Base-by-base conservation (phyloP, 108 stramenopile species). In the Cyclotella atomus region DNA sequence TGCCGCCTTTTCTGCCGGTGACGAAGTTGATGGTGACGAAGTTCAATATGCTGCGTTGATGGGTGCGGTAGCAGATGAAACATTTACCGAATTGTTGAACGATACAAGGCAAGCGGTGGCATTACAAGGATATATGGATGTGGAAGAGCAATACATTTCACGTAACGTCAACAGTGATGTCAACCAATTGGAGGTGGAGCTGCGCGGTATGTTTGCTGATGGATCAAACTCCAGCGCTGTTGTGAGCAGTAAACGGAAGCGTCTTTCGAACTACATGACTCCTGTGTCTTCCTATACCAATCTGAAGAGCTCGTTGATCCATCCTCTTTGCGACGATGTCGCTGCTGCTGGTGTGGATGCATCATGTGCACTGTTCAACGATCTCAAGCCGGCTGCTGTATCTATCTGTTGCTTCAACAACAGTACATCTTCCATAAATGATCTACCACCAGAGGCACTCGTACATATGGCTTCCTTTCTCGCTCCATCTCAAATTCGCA, bases 391-490 rank as follows among this genome's bases (percentile, higher is more conserved):
- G n/a, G n/a, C n/a, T n/a, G 56, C 28, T 59, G 25, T 59, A 24
- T 28, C 56, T 49, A n/a, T 17, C 47, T 49, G 47, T 28, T 55
- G 56, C 29, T 32, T 30, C 36, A 17, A 49, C 66, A 38, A 12
- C 66, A 24, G n/a, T 10, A 21, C 21, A 45, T n/a, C n/a, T 23
- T 1, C 45, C 20, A 45, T 46, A 50, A 29, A 44, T 68, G 1
- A 6, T 14, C 14, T 36, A 6, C 12, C 46, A 65, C 17, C 63
- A 73, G 73, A 73, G 57, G 47, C 33, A 2, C 2, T 73, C 21
- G 7, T 73, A 46, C 20, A 12, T 36, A 64, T 73, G 7, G 27
- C 73, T 6, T 65, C 73, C 52, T 62, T 33, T 30, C 73, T 73
- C 36, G 2, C 63, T 4, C 7, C 62, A n/a, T 15, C 27, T 1